phyloP scores from a whole-genome alignment of 371 early-diverging fungal genomes.

The Mortierella sp. region DNA sequence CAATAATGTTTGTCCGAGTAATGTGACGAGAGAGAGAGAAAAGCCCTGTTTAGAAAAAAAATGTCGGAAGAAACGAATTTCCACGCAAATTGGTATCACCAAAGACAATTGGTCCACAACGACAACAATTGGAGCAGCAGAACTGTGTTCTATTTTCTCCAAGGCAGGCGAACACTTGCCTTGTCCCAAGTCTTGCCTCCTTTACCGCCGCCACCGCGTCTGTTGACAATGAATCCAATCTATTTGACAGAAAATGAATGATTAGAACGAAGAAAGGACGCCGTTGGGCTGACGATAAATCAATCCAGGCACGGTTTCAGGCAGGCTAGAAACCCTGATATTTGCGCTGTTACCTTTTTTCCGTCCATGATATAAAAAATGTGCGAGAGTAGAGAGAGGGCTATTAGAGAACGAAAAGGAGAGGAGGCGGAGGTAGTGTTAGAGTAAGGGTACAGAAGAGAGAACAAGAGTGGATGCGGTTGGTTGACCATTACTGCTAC shows the following conservation, averaged over 20 bases:
- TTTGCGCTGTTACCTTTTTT: slow-evolving; percentile 12
- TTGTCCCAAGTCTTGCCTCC: slow-evolving; percentile 46
- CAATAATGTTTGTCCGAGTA: background rate
- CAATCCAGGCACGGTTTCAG: background rate
- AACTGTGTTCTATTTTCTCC: background rate
- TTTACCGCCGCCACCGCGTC: slow-evolving; percentile 52
- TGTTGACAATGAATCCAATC: slow-evolving; percentile 52
- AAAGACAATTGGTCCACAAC: background rate
- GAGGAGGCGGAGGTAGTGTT: background rate
- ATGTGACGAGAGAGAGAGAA: background rate
- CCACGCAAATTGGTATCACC: background rate
- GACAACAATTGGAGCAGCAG: too few species aligned
- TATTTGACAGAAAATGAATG: background rate
- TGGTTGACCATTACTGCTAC: background rate
- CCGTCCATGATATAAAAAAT: slow-evolving; percentile 6
- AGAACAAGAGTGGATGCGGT: background rate
- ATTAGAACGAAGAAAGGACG: background rate
- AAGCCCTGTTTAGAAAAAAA: background rate
- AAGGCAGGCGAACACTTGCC: slow-evolving; percentile 17
- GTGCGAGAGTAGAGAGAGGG: background rate
- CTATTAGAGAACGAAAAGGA: background rate
- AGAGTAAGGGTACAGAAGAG: background rate
- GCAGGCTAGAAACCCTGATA: too few species aligned
- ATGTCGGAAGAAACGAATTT: background rate
- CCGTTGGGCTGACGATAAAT: background rate